Evolutionary conservation across 2,329 filamentous ascomycete species (phyloP).

Genomic region (Cryphonectria naterciae): DNA sequence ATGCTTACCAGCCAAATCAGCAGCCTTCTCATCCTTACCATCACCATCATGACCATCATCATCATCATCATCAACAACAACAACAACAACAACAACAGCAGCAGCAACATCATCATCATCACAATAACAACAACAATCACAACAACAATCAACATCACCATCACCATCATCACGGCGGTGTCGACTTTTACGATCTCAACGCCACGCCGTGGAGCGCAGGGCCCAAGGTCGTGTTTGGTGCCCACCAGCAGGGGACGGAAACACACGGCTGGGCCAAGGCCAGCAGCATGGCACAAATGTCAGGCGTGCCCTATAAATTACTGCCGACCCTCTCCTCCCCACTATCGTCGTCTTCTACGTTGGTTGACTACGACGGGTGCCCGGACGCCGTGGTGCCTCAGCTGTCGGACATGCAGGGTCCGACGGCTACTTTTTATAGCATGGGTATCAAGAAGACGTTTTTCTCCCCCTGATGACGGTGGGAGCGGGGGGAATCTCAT

Average conservation of each 20-base stretch:
- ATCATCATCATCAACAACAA: too few species aligned
- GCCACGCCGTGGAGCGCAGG: slow-evolving; percentile 20
- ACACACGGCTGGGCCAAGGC: background rate
- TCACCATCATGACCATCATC: too few species aligned
- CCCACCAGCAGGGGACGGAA: slow-evolving; percentile 11
- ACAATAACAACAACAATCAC: too few species aligned
- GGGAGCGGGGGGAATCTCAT: background rate
- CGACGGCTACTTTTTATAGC: slow-evolving; percentile 1
- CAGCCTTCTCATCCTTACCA: too few species aligned
- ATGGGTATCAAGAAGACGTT: slow-evolving; percentile 1
- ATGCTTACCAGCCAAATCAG: slow-evolving; percentile 2
- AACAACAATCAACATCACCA: too few species aligned
- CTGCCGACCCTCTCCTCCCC: slow-evolving; percentile 9
- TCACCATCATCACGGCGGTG: slow-evolving; percentile 12
- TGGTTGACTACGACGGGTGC: slow-evolving; percentile 14
- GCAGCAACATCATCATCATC: too few species aligned
- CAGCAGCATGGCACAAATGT: background rate
- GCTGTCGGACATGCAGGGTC: slow-evolving; percentile 13
- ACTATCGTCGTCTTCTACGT: slow-evolving; percentile 18
- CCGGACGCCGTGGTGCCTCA: slow-evolving; percentile 19
- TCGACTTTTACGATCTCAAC: slow-evolving; percentile 12
- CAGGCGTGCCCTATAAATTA: background rate
- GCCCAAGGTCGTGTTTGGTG: slow-evolving; percentile 14
- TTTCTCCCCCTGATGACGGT: background rate
- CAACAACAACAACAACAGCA: too few species aligned